Percentiles rank a stretch among this genome's conserved stretches.
Evolutionary conservation across 345 rosid species (phyloP).

Genomic region (Rhodomyrtus tomentosa): DNA sequence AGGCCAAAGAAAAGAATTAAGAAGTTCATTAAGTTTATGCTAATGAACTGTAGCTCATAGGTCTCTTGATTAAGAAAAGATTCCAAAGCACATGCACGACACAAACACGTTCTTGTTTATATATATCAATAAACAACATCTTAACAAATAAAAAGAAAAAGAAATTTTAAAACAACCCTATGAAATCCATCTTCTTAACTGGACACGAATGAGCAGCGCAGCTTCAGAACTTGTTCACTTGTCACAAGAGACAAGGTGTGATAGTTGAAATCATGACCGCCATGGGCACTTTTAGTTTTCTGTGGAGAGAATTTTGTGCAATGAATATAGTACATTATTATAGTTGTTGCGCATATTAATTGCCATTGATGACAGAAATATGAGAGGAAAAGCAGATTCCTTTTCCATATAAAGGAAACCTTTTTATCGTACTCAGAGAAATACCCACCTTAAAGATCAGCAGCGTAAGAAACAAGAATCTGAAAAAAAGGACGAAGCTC

Average conservation of each 20-base stretch:
- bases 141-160: background rate
- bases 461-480: slow-evolving; percentile 20
- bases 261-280: slow-evolving; percentile 29
- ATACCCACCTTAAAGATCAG: slow-evolving; percentile 35
- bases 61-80: background rate
- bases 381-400: slow-evolving; percentile 42
- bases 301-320: slow-evolving; percentile 4
- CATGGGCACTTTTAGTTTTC: slow-evolving; percentile 8
- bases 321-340: slow-evolving; percentile 1
- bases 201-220: background rate
- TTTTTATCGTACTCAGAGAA: slow-evolving; percentile 30
- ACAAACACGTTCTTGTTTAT: background rate
- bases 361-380: slow-evolving; percentile 22
- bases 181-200: background rate
- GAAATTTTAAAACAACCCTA: too few species aligned
- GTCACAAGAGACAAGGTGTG: slow-evolving; percentile 31
- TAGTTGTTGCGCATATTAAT: slow-evolving; percentile 6
- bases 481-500: background rate
- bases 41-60: background rate
- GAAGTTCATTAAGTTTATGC: background rate
- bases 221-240: slow-evolving; percentile 12
- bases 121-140: background rate
- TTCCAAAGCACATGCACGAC: background rate
- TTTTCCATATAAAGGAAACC: slow-evolving; percentile 43
- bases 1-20: background rate